phyloP scores from a whole-genome alignment of 495 filamentous ascomycete species.

The Aspergillus diversus region DNA sequence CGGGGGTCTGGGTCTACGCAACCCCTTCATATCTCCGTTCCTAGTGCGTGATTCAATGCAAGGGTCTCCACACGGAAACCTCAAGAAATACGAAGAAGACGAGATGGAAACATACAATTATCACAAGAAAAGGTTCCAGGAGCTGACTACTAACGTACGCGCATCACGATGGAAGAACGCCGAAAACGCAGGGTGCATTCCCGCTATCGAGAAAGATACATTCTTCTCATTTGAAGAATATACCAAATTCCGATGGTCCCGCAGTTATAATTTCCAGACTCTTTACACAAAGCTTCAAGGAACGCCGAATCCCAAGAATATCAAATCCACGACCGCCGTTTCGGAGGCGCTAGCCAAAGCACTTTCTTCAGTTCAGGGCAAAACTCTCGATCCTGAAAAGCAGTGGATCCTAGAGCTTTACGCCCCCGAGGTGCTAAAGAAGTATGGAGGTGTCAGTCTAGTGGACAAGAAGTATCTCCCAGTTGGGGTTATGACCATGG shows the following conservation, averaged over 20 bases:
- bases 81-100: slow-evolving; percentile 38
- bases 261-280: slow-evolving; percentile 21
- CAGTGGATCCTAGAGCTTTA: slow-evolving; percentile 58
- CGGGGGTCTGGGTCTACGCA: slow-evolving; percentile 59
- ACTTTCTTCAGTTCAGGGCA: neutral
- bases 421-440: slow-evolving; percentile 49
- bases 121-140: slow-evolving; percentile 37
- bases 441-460: slow-evolving; percentile 54
- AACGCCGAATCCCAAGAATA: slow-evolving; percentile 21
- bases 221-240: slow-evolving; percentile 57
- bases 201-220: slow-evolving; percentile 9
- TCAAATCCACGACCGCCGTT: slow-evolving; percentile 22
- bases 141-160: slow-evolving; percentile 18
- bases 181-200: slow-evolving; percentile 6
- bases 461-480: slow-evolving; percentile 60
- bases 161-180: slow-evolving; percentile 6
- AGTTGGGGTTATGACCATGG: slow-evolving; percentile 54
- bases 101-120: slow-evolving; percentile 43
- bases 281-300: slow-evolving; percentile 32
- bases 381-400: slow-evolving; percentile 31
- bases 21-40: slow-evolving; percentile 55
- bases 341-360: neutral
- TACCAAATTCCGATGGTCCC: slow-evolving; percentile 44
- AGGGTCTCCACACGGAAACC: slow-evolving; percentile 33
- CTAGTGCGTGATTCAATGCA: slow-evolving; percentile 39